Evolutionary conservation across 352 stramenopile genomes (phyloP).

Genomic region (Phytophthora pisi): DNA sequence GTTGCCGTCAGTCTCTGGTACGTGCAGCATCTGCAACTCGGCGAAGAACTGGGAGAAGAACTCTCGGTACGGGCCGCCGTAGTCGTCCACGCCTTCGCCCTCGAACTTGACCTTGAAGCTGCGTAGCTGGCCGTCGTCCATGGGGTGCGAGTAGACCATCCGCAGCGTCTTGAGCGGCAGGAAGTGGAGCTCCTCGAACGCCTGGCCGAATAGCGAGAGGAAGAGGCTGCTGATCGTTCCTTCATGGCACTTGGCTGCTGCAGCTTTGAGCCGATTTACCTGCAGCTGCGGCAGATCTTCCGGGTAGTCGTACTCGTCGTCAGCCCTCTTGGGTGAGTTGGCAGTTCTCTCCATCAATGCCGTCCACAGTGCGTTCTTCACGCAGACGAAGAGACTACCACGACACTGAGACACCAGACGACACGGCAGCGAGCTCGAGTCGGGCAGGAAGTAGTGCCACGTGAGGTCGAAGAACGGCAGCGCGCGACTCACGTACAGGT

Average conservation of each 20-base stretch:
- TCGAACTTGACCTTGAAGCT: slow-evolving; percentile 96
- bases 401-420: slow-evolving; percentile 66
- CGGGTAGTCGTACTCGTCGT: slow-evolving; percentile 94
- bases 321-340: slow-evolving; percentile 74
- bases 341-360: slow-evolving; percentile 76
- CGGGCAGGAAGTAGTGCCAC: slow-evolving; percentile 70
- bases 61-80: slow-evolving; percentile 93
- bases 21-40: slow-evolving; percentile 59
- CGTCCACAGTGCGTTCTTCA: slow-evolving; percentile 84
- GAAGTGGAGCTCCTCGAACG: slow-evolving; percentile 89
- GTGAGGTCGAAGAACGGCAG: slow-evolving; percentile 81
- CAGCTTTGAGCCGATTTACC: slow-evolving; percentile 87
- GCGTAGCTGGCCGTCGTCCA: slow-evolving; percentile 91
- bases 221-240: slow-evolving; percentile 70
- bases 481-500: slow-evolving; percentile 70
- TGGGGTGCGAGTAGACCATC: slow-evolving; percentile 92
- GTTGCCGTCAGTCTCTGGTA: slow-evolving; percentile 11
- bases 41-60: slow-evolving; percentile 91
- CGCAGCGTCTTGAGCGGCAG: slow-evolving; percentile 70
- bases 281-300: slow-evolving; percentile 86
- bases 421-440: slow-evolving; percentile 38
- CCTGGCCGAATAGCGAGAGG: slow-evolving; percentile 83
- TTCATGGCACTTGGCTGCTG: slow-evolving; percentile 75
- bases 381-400: slow-evolving; percentile 69
- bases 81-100: slow-evolving; percentile 94